Base-by-base conservation (phyloP, 2,329 filamentous ascomycete genomes). In the Microdochium trichocladiopsis region DNA sequence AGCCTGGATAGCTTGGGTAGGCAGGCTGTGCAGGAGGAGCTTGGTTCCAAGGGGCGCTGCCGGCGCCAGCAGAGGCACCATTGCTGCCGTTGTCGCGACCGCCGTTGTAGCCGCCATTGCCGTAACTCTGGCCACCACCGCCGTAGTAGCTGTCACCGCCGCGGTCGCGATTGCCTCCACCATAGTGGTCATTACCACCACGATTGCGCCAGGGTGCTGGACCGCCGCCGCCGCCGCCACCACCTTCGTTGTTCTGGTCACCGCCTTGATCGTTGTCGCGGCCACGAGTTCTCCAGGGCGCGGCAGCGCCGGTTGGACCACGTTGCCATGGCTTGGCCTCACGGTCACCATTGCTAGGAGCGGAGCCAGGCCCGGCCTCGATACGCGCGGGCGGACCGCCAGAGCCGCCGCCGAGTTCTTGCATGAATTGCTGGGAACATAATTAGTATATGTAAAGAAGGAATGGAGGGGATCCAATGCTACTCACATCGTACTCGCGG, bases 401-500 rank as follows among this genome's bases (percentile, higher is more conserved):
- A 51, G 84, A 80, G 56, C 86, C 87, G 57, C 90, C 90, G 56
- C 87, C 90, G 61, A 97, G 83, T 78, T 97, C 94, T 82, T 95
- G 88, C 91, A 99, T 96, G 66, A 99, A 90, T 84, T 93, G 87
- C 88, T 90, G 60, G 10, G 52, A 43, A 5, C 4, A 48, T 45
- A 55, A 68, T 85, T 63, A 82, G 73, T 63, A 66, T 65, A 52
- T 24, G 18, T 23, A 47, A 47, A 24, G 41, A 21, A 18, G 18
- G 12, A 11, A 47, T 14, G 2, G n/a, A 11, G n/a, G n/a, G n/a
- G n/a, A n/a, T n/a, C n/a, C n/a, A n/a, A n/a, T n/a, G n/a, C 45
- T 56, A 71, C 85, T 69, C 78, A 92, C 90, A 82, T 97, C 92
- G 73, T 96, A 94, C 71, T 99, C 94, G 68, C 89, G 86, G 68